Base-by-base conservation (phyloP, 2,329 filamentous ascomycete species). In the Calonectria ilicicola region DNA sequence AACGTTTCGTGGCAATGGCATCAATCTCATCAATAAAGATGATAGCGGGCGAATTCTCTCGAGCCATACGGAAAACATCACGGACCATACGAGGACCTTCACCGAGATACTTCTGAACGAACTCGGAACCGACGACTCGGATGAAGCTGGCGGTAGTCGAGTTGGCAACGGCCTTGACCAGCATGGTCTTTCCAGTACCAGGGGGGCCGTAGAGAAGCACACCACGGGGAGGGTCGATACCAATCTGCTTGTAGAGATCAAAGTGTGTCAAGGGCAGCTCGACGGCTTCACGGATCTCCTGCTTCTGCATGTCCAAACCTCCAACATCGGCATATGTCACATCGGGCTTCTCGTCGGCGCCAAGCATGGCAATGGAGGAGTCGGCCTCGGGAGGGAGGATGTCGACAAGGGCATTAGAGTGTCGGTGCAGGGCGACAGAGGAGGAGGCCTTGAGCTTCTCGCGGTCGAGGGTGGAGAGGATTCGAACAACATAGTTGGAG, bases 11-110 rank as follows among this genome's bases (percentile, higher is more conserved):
- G 73, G 97, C 97, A 81, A 99, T 98, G 75, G 97, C 97, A 83
- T 99, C 97, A 79, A 99, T 98, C 85, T 99, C 97, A 83, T 99
- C 97, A 83, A 99, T 99, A 89, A 99, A 99, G 86, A 99, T 99
- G 84, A 99, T 99, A 72, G 96, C 94, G 0, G 97, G 97, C 0
- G 95, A 96, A 88, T 99, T 99, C 88, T 99, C 97, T 75, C 97
- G 93, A 44, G 97, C 97, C 97, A 99, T 99, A 75, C 97, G 91
- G 91, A 99, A 99, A 47, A 99, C 97, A 84, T 99, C 97, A 81
- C 97, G 95, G 67, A 99, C 97, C 97, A 99, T 99, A 78, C 97
- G 95, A 66, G 97, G 97, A 65, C 97, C 97, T 84, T 99, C 97
- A 84, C 97, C 97, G 2, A 99, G 90, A 81, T 99, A 99, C 87